A percentile compares a stretch with the other conserved stretches of the same genome.
Evolutionary conservation across 495 filamentous ascomycete genomes (phyloP).

Genomic region (Hyaloscypha bicolor): DNA sequence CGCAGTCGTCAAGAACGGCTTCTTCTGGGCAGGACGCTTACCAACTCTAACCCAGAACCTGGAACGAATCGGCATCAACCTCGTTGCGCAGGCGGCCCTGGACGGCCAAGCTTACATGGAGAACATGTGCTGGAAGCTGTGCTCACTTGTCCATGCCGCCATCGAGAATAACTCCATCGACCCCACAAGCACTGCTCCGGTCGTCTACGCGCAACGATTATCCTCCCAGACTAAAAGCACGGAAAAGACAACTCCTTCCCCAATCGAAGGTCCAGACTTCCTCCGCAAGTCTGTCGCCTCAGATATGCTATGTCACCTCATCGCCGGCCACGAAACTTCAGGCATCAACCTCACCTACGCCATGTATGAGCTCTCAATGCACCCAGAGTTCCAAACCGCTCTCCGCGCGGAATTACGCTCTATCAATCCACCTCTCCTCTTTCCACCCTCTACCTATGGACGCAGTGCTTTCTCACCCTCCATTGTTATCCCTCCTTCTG

Average conservation of each 20-base stretch:
- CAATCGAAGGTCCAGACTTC: constrained; percentile 10
- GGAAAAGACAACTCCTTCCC: background rate
- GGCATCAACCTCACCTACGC: constrained; percentile 72
- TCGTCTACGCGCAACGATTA: constrained; percentile 11
- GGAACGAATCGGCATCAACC: constrained; percentile 51
- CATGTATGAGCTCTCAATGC: constrained; percentile 63
- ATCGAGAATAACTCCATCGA: background rate
- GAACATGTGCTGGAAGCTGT: constrained; percentile 14
- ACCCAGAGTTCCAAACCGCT: constrained; percentile 54
- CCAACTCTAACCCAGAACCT: constrained; percentile 57
- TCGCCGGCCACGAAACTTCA: constrained; percentile 78
- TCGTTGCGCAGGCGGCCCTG: constrained; percentile 47
- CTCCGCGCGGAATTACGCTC: constrained; percentile 63
- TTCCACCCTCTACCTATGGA: constrained; percentile 2
- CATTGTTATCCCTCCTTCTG: constrained; percentile 46
- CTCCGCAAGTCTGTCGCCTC: constrained; percentile 48
- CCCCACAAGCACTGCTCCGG: constrained; percentile 12
- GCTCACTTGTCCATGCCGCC: constrained; percentile 7
- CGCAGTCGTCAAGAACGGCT: constrained; percentile 3
- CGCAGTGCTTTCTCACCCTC: constrained; percentile 16
- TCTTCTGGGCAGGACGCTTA: constrained; percentile 49
- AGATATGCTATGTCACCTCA: constrained; percentile 73
- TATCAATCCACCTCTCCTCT: constrained; percentile 34
- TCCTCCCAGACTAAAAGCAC: background rate
- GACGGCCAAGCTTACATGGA: constrained; percentile 10